These are phyloP conservation scores for Nectriaceae sp. DNA, from an alignment of 2,329 filamentous ascomycete genomes.

Conservation along the genomic window DNA sequence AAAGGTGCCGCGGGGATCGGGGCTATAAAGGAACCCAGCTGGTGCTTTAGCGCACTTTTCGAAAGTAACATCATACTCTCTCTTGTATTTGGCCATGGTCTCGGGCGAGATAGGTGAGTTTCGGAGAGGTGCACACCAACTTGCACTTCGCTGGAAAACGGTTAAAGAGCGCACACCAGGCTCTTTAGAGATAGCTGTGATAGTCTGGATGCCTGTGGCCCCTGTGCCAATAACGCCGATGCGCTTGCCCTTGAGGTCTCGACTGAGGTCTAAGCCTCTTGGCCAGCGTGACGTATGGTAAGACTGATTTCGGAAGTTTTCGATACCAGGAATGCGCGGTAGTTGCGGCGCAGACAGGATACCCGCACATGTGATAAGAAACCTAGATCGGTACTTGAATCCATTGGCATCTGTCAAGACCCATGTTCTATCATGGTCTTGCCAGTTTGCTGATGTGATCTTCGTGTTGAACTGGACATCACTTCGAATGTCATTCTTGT, in stretches of 20 bases:
- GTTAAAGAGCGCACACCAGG: neutral
- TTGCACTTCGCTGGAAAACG: neutral
- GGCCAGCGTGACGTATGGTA: neutral
- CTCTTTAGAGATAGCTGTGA: neutral
- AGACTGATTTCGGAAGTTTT: neutral
- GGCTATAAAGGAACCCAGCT: neutral
- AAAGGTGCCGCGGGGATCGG: neutral
- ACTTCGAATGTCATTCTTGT: slow-evolving; percentile 1
- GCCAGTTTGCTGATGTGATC: slow-evolving; percentile 1
- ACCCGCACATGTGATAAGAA: neutral
- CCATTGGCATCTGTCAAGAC: neutral
- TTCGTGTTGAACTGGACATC: slow-evolving; percentile 4
- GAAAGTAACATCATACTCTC: neutral
- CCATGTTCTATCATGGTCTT: neutral
- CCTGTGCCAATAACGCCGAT: neutral
- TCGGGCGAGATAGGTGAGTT: neutral
- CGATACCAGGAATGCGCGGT: neutral
- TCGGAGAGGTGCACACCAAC: neutral
- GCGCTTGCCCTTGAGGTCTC: neutral
- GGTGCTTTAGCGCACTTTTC: neutral
- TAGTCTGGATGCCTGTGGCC: neutral
- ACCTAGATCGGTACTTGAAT: neutral
- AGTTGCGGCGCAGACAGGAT: neutral
- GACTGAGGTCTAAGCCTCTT: neutral
- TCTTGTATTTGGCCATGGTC: neutral